phyloP scores from a whole-genome alignment of 495 filamentous ascomycete genomes.

The Penicillium canariense region DNA sequence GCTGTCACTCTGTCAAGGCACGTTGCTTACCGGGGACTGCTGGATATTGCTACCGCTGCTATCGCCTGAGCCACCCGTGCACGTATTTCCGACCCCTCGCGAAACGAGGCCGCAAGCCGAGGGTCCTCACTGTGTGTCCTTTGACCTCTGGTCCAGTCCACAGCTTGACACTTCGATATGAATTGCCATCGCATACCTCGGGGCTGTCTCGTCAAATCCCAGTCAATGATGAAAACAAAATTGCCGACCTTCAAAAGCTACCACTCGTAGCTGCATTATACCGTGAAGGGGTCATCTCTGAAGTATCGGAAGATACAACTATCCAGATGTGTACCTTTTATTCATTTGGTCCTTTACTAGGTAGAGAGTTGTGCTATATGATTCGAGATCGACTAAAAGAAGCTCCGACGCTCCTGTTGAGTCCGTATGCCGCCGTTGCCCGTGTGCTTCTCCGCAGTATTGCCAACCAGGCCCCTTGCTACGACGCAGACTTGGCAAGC shows the following conservation, averaged over 20 bases:
- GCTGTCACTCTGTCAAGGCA: slow-evolving; percentile 10
- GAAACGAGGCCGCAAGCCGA: slow-evolving; percentile 11
- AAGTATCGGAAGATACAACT: not conserved
- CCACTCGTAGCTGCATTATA: not conserved
- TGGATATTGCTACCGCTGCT: slow-evolving; percentile 12
- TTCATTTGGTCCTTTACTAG: slow-evolving; percentile 3
- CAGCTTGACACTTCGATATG: too few species aligned
- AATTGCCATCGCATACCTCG: not conserved
- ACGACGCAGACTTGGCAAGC: slow-evolving; percentile 2
- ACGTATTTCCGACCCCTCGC: slow-evolving; percentile 4
- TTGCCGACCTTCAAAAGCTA: not conserved
- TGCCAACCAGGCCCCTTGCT: slow-evolving; percentile 3
- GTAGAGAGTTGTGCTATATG: slow-evolving; percentile 6
- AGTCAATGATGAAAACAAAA: not conserved
- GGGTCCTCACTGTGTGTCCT: not conserved
- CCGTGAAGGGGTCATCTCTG: not conserved
- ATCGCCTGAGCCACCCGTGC: slow-evolving; percentile 10
- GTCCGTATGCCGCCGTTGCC: slow-evolving; percentile 7
- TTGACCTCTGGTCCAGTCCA: not conserved
- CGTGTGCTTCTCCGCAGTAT: slow-evolving; percentile 5
- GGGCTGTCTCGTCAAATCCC: too few species aligned
- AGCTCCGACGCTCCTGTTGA: slow-evolving; percentile 6
- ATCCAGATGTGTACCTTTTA: slow-evolving; percentile 8
- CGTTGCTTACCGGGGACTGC: slow-evolving; percentile 8
- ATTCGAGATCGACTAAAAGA: not conserved